phyloP scores from a whole-genome alignment of 2,329 filamentous ascomycete genomes.

The Elsinoe ampelina region DNA sequence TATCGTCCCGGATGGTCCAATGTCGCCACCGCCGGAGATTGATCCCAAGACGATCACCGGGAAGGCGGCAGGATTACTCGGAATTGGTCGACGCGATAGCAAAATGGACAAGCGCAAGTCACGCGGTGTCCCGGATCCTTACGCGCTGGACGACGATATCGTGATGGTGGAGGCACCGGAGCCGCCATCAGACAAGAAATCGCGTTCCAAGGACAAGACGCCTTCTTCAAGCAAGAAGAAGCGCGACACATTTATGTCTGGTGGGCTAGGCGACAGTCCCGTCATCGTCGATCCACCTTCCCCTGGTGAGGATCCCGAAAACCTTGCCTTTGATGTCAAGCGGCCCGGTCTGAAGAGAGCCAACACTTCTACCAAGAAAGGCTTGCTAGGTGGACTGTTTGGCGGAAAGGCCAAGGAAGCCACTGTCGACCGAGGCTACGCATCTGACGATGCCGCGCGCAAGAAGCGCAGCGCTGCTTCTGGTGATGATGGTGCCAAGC shows the following conservation, averaged over 20 bases:
- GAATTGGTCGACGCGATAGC: constrained; percentile 38
- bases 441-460: constrained; percentile 26
- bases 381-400: constrained; percentile 49
- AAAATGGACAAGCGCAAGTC: constrained; percentile 44
- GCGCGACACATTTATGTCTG: constrained; percentile 32
- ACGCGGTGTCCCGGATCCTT: constrained; percentile 46
- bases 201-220: constrained; percentile 26
- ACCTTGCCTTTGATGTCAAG: constrained; percentile 31
- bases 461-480: constrained; percentile 26
- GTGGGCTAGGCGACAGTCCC: constrained; percentile 34
- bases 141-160: constrained; percentile 53
- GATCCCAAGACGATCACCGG: constrained; percentile 43
- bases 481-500: constrained; percentile 27
- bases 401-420: constrained; percentile 27
- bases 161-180: constrained; percentile 46
- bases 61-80: constrained; percentile 76
- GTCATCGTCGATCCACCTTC: constrained; percentile 33
- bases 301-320: constrained; percentile 36
- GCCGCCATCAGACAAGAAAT: constrained; percentile 26
- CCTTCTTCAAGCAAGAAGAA: constrained; percentile 31
- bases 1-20: constrained; percentile 51
- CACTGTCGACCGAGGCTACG: constrained; percentile 25
- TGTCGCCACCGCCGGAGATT: constrained; percentile 60
- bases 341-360: constrained; percentile 50
- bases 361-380: constrained; percentile 51